phyloP scores from a whole-genome alignment of 1,139 yeast species.

The Suhomyces atakaporum region DNA sequence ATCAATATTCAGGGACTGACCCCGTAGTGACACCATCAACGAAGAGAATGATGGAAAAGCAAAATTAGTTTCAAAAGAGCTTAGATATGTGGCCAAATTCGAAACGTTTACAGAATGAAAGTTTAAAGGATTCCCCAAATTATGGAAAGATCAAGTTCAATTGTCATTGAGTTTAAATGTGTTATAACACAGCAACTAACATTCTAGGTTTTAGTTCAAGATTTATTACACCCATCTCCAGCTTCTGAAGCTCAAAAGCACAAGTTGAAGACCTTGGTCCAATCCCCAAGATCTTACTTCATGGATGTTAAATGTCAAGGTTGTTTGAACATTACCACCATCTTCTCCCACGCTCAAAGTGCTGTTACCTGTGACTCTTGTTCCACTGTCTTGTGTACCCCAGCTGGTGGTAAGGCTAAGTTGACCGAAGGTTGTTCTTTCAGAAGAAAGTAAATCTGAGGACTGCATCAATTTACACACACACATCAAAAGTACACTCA shows the following conservation, averaged over 20 bases:
- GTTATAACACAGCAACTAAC: slow-evolving; percentile 18
- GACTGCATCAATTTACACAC: slow-evolving; percentile 5
- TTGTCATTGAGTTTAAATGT: too few species aligned
- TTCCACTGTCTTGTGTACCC: slow-evolving; percentile 97
- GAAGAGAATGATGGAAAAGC: too few species aligned
- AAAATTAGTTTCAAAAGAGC: too few species aligned
- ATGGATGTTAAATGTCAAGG: slow-evolving; percentile 99
- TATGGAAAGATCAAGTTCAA: too few species aligned
- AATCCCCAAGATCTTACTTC: slow-evolving; percentile 97
- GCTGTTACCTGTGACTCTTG: slow-evolving; percentile 99
- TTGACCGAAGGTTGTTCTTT: slow-evolving; percentile 98
- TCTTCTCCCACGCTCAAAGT: slow-evolving; percentile 99
- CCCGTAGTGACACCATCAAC: too few species aligned
- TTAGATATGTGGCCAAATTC: too few species aligned
- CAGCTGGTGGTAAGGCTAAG: slow-evolving; percentile 99
- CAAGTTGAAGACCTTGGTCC: slow-evolving; percentile 97
- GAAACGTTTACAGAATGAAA: neutral
- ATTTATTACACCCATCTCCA: slow-evolving; percentile 87
- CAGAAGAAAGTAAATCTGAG: slow-evolving; percentile 85
- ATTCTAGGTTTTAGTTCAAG: slow-evolving; percentile 32
- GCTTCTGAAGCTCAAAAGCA: slow-evolving; percentile 95
- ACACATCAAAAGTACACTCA: slow-evolving; percentile 12
- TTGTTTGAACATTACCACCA: slow-evolving; percentile 98
- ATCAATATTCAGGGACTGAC: too few species aligned
- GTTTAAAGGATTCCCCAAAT: neutral